Base-by-base conservation (phyloP, 179 eudicot species). In the Beta corolliflora region DNA sequence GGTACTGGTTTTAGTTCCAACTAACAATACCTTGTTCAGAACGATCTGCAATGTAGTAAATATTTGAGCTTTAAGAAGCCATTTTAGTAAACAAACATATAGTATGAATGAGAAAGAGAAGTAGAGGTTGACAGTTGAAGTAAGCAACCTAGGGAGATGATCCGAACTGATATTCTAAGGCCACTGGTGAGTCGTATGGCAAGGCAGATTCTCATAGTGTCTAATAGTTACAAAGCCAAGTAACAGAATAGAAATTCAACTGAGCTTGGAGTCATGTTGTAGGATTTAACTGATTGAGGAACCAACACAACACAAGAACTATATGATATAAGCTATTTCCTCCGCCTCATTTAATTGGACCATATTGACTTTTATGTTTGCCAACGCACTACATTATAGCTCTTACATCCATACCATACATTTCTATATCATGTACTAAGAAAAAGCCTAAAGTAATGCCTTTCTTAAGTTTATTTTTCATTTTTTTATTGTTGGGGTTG, bases 1-100 rank as follows among this genome's bases (percentile, higher is more conserved):
- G 36, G 98, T 87, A 75, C 89, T 91, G 15, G 86, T 82, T 88
- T 89, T 94, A 2, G 95, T 92, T 68, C 98, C 98, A 25, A 94
- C 99, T 65, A 95, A 84, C 81, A 95, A 85, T 48, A 95, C 99
- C 84, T 95, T 95, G 90, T 90, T 95, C 83, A 95, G 88, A 73
- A 91, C 82, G 15, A 95, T 82, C 99, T 95, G 91, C 83, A 83
- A n/a, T 25, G 18, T 9, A 61, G 72, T 59, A 13, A 60, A 75
- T 4, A 41, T n/a, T 71, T 36, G 15, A 54, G n/a, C 53, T 75
- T 19, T 31, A 19, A 65, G 14, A 74, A 72, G 46, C 65, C 7
- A 63, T n/a, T 54, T 71, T 5, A 45, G n/a, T 56, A 31, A 5
- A 59, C 4, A 18, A 19, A 7, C 53, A 74, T 4, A 64, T 6